phyloP scores from a whole-genome alignment of 352 stramenopile species.

The Peronospora farinosa region DNA sequence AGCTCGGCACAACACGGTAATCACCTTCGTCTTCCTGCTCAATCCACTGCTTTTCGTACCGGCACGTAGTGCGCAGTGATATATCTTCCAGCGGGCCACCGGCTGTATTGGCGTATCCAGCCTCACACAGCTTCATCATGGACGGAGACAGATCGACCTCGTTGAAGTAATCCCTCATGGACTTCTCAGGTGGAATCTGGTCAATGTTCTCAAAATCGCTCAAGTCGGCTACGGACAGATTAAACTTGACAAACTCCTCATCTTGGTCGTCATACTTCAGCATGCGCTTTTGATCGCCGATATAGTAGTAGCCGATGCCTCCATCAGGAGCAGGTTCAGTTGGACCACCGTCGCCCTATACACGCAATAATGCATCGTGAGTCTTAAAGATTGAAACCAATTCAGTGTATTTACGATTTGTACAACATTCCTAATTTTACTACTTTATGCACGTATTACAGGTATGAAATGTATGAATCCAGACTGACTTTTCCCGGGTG shows the following conservation, averaged over 20 bases:
- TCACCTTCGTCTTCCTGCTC: constrained; percentile 77
- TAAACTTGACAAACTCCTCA: constrained; percentile 70
- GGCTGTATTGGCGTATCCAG: constrained; percentile 77
- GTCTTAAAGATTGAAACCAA: constrained; percentile 1
- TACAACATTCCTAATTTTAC: background rate
- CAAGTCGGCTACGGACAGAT: constrained; percentile 48
- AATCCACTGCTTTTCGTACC: constrained; percentile 81
- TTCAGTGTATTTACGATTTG: too few relatives aligned
- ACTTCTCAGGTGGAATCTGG: constrained; percentile 48
- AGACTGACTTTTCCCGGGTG: constrained; percentile 79
- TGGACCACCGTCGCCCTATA: constrained; percentile 68
- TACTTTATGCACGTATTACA: constrained; percentile 5
- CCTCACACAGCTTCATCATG: constrained; percentile 79
- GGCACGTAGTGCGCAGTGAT: constrained; percentile 69
- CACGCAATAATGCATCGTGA: constrained; percentile 18
- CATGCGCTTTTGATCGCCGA: constrained; percentile 81
- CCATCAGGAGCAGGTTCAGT: constrained; percentile 64
- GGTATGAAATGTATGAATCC: constrained; percentile 64
- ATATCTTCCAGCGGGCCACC: constrained; percentile 63
- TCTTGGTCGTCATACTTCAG: constrained; percentile 64
- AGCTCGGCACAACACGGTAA: constrained; percentile 65
- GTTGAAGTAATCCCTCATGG: constrained; percentile 76
- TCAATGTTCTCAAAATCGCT: constrained; percentile 61
- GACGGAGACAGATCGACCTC: constrained; percentile 50
- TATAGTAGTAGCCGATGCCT: constrained; percentile 81